Evolutionary conservation across 2,329 filamentous ascomycete species (phyloP), one percentile per base, ranked within the genome.

Genomic region (Monilinia polystroma): DNA sequence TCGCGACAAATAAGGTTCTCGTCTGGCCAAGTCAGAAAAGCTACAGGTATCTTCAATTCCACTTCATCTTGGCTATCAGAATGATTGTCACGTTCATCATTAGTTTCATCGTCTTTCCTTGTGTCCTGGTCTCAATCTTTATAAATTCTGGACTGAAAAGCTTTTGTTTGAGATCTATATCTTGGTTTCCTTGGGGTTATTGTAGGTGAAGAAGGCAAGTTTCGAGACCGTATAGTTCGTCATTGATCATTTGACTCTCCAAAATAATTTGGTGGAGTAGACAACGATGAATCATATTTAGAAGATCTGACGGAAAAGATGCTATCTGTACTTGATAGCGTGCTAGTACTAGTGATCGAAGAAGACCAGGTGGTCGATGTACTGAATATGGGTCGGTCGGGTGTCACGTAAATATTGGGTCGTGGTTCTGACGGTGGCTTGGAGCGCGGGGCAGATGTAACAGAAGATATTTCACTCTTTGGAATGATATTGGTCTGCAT

Each of bases 221-320:
- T 49, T 49, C n/a, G 47, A 49, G n/a, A 49, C 16, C 14, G n/a
- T 26, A 23, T 14, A 23, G 12, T 41, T 26, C 35, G 12, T n/a
- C 35, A 18, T 38, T 43, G 35, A 57, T 43, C 14, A 18, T 10
- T 43, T 43, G 54, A 26, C 35, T 43, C 54, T n/a, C 23, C n/a
- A 11, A 26, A 26, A 57, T 18, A n/a, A 57, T 43, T 10, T 43
- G 54, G n/a, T 26, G 54, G 47, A 11, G 54, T 57, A 16, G 38
- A 18, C 20, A n/a, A 35, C 54, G n/a, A 57, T 35, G 20, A 18
- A 2, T 26, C 54, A 41, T 12, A 35, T 26, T n/a, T 26, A 23
- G 18, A 41, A 56, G 54, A 56, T 56, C n/a, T 56, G 8, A 56
- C 41, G 12, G 35, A 56, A 41, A 56, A 56, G 41, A 20, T 41